Base-by-base conservation (phyloP, 1,139 yeast species). In the Diutina catenulata region DNA sequence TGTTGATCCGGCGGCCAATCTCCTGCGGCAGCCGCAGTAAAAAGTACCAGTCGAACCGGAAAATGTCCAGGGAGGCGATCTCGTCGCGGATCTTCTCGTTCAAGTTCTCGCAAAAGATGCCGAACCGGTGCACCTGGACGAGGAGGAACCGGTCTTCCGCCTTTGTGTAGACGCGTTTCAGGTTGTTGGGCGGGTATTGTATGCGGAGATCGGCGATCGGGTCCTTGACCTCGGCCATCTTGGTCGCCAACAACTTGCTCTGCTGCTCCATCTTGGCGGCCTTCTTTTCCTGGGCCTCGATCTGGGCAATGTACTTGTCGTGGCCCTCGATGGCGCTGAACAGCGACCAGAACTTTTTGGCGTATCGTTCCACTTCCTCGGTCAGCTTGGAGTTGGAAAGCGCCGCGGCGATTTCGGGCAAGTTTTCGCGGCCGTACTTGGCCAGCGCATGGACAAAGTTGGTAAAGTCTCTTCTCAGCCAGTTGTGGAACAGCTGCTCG, bases 401-500 rank as follows among this genome's bases (percentile, higher is more conserved):
- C 18, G 78, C 76, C 10, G 18, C 16, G 28, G 64, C 57, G 37
- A 91, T 84, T 28, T 64, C 64, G n/a, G 60, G 63, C 43, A 66
- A 64, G 38, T 75, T 69, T 11, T 70, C 63, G 36, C 94, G 73
- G 0, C 98, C 98, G 55, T 69, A 76, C 47, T 76, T 81, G 2
- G 93, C 94, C 49, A 80, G 70, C 4, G 81, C 78, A 49, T 82
- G 94, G 33, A 91, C 69, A 48, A 84, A 88, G 44, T 81, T 80
- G 36, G 91, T 75, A 53, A 91, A 86, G 52, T 91, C 98, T 43
- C 97, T 72, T 53, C 88, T 74, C 6, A 86, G 70, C 95, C 97
- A 91, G 42, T 66, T 68, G 33, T 73, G 70, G 57, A 86, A 91
- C 3, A 94, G 87, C 45, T 77, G 68, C 3, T 60, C 64, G 9